Evolutionary conservation across 2,329 filamentous ascomycete species (phyloP).

Genomic region (Botrytis cinerea): DNA sequence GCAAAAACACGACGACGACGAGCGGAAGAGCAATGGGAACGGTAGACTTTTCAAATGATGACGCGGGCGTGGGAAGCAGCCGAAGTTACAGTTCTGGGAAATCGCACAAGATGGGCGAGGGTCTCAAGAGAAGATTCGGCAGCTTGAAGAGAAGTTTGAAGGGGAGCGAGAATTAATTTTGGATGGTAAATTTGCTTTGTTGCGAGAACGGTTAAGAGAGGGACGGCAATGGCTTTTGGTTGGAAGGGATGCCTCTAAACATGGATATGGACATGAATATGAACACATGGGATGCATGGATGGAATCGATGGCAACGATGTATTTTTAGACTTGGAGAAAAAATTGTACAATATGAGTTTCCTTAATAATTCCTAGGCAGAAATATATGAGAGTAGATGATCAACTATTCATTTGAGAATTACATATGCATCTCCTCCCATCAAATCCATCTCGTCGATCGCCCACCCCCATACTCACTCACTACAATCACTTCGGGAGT

Average conservation of each 20-base stretch:
- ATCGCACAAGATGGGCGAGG: constrained; percentile 46
- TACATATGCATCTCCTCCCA: too few species aligned
- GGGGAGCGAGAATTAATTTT: background rate
- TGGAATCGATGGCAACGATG: background rate
- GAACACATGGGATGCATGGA: background rate
- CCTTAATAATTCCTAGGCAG: background rate
- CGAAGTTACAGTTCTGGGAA: constrained; percentile 46
- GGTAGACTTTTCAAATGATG: constrained; percentile 16
- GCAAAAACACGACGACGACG: background rate
- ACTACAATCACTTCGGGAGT: background rate
- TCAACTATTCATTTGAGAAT: too few species aligned
- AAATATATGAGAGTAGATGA: background rate
- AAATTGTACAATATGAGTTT: background rate
- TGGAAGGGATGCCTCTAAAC: background rate
- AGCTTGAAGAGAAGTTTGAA: constrained; percentile 50
- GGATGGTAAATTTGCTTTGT: background rate
- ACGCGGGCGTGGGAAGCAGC: constrained; percentile 20
- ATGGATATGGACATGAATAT: background rate
- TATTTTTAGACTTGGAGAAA: background rate
- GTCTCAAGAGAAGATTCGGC: constrained; percentile 56
- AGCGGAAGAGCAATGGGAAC: constrained; percentile 24
- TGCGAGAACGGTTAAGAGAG: background rate
- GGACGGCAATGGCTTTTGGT: background rate
- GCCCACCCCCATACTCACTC: background rate
- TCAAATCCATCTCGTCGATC: background rate